These are phyloP conservation scores for Sporothrix schenckii DNA, from an alignment of 2,329 filamentous ascomycete species.

Conservation along the genomic window DNA sequence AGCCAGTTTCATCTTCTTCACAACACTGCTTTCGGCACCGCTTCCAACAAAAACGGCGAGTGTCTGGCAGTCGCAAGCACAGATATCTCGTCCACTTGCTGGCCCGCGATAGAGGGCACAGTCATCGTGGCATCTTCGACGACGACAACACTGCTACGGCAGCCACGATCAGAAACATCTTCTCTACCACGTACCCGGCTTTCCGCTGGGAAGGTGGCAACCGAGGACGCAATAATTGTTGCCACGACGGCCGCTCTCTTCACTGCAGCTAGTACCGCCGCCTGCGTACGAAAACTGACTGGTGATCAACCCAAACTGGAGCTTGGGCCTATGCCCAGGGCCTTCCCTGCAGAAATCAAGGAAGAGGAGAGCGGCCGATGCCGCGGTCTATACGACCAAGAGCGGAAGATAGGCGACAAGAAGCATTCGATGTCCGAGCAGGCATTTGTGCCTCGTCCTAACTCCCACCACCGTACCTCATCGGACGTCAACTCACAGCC, in stretches of 20 bases:
- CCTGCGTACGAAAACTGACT: conserved; percentile 30
- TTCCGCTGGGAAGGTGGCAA: conserved; percentile 9
- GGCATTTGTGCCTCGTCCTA: conserved; percentile 59
- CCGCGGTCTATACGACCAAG: conserved; percentile 56
- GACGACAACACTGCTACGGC: conserved; percentile 19
- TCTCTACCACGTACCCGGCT: conserved; percentile 3
- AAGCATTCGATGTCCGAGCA: conserved; percentile 66
- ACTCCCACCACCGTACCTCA: conserved; percentile 49
- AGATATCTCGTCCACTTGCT: conserved; percentile 2
- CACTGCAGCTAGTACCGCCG: conserved; percentile 26
- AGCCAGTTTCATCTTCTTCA: conserved; percentile 27
- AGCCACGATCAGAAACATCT: background rate
- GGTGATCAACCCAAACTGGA: conserved; percentile 31
- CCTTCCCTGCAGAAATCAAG: conserved; percentile 30
- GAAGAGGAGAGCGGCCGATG: conserved; percentile 53
- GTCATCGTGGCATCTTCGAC: conserved; percentile 29
- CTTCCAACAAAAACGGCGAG: background rate
- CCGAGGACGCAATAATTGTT: background rate
- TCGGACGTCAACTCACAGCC: background rate
- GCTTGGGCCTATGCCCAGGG: conserved; percentile 9
- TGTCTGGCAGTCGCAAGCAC: background rate
- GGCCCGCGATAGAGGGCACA: conserved; percentile 18
- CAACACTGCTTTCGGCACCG: background rate
- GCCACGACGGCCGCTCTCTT: conserved; percentile 10
- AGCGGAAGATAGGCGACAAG: conserved; percentile 58